Conservation (phyloP, 345 rosid species). For the Linum usitatissimum region DNA sequence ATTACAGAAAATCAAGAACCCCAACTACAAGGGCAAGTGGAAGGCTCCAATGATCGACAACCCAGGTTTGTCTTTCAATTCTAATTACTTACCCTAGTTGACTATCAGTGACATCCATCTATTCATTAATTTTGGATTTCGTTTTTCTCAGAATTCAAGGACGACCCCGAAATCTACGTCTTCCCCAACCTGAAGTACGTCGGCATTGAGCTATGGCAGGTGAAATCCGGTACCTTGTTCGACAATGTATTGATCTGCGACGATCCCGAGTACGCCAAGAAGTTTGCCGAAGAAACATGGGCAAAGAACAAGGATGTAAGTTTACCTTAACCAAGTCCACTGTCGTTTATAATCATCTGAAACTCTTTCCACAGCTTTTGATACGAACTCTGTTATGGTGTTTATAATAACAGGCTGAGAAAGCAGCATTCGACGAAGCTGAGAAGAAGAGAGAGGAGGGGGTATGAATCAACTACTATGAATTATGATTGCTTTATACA, state of each 20-base stretch:
- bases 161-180: conserved; percentile 80
- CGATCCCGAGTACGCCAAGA: conserved; percentile 78
- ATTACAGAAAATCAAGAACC: conserved; percentile 87
- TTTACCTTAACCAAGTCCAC: neutral
- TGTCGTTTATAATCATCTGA: too few species aligned
- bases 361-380: neutral
- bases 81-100: neutral
- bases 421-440: conserved; percentile 88
- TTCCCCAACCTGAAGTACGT: conserved; percentile 88
- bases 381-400: neutral
- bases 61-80: conserved; percentile 54
- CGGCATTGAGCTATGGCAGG: conserved; percentile 99
- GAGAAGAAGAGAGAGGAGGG: conserved; percentile 78
- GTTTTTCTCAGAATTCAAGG: conserved; percentile 66
- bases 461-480: conserved; percentile 26
- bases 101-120: neutral
- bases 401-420: conserved; percentile 59
- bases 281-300: conserved; percentile 90
- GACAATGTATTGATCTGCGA: conserved; percentile 72
- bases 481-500: too few species aligned
- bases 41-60: conserved; percentile 93
- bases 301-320: conserved; percentile 88
- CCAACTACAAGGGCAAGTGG: conserved; percentile 93
- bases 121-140: neutral
- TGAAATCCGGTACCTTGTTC: conserved; percentile 94